Conservation (phyloP, 208 protist genomes). For the Leishmania gerbilli region DNA sequence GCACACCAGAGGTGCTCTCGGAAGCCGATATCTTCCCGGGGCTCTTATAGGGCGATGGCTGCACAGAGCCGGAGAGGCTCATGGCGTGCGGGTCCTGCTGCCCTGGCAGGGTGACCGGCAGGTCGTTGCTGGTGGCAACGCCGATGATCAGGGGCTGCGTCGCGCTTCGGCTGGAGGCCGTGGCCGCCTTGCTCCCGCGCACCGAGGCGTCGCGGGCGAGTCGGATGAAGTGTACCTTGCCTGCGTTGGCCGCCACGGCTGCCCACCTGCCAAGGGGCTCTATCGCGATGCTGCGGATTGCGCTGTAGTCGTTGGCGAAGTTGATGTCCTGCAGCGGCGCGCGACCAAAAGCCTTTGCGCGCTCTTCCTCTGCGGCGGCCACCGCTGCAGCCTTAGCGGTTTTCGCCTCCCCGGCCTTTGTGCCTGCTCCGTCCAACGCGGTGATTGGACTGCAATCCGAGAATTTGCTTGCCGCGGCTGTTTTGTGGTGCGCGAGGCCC, state of each 20-base stretch:
- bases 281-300: slow-evolving; percentile 80
- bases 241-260: slow-evolving; percentile 78
- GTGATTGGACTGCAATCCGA: not conserved
- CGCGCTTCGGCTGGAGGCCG: not conserved
- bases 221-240: slow-evolving; percentile 82
- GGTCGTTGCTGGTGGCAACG: not conserved
- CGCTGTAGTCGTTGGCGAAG: slow-evolving; percentile 79
- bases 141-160: not conserved
- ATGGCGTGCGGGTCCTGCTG: not conserved
- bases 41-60: slow-evolving; percentile 23
- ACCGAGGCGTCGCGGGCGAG: slow-evolving; percentile 44
- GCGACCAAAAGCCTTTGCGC: slow-evolving; percentile 35
- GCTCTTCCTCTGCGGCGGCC: slow-evolving; percentile 10
- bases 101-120: slow-evolving; percentile 9
- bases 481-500: slow-evolving; percentile 4
- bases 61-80: slow-evolving; percentile 8
- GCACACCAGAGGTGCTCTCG: slow-evolving; percentile 1
- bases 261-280: slow-evolving; percentile 74
- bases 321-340: slow-evolving; percentile 75
- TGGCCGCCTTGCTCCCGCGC: slow-evolving; percentile 27
- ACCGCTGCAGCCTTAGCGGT: slow-evolving; percentile 5
- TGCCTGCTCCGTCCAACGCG: not conserved
- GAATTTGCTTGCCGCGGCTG: not conserved
- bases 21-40: not conserved
- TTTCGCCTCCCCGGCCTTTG: slow-evolving; percentile 1